Evolutionary conservation across 768 basidiomycete species (phyloP).

Genomic region (Termitomyces sp.): DNA sequence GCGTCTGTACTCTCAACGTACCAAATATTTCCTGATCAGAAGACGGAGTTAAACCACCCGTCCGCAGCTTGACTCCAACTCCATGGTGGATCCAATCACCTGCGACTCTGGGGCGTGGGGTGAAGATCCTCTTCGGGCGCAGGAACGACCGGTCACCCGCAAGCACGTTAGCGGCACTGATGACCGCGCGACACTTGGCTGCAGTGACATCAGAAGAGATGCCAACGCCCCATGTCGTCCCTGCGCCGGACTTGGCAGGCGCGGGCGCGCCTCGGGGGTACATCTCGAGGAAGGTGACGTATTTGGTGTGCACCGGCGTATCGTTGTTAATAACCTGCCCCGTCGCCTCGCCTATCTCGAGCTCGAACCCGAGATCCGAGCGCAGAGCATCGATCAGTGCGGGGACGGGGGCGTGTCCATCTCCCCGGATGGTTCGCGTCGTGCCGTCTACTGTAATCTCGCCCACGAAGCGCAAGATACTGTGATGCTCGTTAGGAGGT

Average conservation of each 20-base stretch:
- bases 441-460: slow-evolving; percentile 63
- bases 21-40: slow-evolving; percentile 7
- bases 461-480: slow-evolving; percentile 51
- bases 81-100: slow-evolving; percentile 16
- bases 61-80: slow-evolving; percentile 16
- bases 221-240: slow-evolving; percentile 64
- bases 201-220: slow-evolving; percentile 71
- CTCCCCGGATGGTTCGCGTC: slow-evolving; percentile 61
- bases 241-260: slow-evolving; percentile 46
- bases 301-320: slow-evolving; percentile 31
- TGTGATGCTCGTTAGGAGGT: slow-evolving; percentile 8
- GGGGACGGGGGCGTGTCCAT: slow-evolving; percentile 74
- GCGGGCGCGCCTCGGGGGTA: slow-evolving; percentile 40
- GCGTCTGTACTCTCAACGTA: slow-evolving; percentile 8
- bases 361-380: slow-evolving; percentile 55
- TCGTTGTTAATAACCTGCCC: slow-evolving; percentile 57
- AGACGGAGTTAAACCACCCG: slow-evolving; percentile 14
- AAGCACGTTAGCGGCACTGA: slow-evolving; percentile 64
- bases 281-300: slow-evolving; percentile 76
- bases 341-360: slow-evolving; percentile 65
- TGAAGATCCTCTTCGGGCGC: slow-evolving; percentile 20
- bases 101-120: slow-evolving; percentile 12
- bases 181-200: slow-evolving; percentile 66
- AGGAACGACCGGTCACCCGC: slow-evolving; percentile 49
- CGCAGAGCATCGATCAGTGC: slow-evolving; percentile 72